phyloP scores from a whole-genome alignment of 129 eudicot species.

The Flaveria brownii region DNA sequence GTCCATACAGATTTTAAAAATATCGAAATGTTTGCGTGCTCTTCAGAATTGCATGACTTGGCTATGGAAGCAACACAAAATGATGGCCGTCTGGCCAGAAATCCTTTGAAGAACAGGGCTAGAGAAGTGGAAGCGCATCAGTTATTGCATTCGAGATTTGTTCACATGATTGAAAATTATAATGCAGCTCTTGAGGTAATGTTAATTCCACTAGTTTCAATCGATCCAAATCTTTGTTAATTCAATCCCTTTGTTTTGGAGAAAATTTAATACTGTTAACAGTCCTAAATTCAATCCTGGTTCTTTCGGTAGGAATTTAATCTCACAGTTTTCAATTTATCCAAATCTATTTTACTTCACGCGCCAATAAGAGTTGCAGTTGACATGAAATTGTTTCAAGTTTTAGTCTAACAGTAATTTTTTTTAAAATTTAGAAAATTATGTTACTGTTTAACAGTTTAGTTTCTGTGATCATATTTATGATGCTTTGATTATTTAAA shows the following conservation, averaged over 20 bases:
- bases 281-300: background rate
- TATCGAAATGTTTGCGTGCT: conserved; percentile 10
- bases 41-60: conserved; percentile 63
- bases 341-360: background rate
- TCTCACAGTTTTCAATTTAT: background rate
- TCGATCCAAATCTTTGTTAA: background rate
- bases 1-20: background rate
- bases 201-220: no score
- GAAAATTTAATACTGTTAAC: background rate
- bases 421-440: background rate
- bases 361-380: background rate
- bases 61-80: conserved; percentile 54
- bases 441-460: background rate
- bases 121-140: conserved; percentile 71
- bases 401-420: background rate
- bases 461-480: background rate
- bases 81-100: conserved; percentile 79
- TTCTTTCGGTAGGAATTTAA: background rate
- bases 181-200: conserved; percentile 49
- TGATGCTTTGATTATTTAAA: background rate
- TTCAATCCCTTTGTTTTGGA: background rate
- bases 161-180: conserved; percentile 42
- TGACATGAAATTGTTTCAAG: background rate
- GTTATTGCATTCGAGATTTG: conserved; percentile 43
- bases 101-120: conserved; percentile 54